These are phyloP conservation scores for Apiospora pterosperma DNA, from an alignment of 2,329 filamentous ascomycete species.

Conservation along the genomic window DNA sequence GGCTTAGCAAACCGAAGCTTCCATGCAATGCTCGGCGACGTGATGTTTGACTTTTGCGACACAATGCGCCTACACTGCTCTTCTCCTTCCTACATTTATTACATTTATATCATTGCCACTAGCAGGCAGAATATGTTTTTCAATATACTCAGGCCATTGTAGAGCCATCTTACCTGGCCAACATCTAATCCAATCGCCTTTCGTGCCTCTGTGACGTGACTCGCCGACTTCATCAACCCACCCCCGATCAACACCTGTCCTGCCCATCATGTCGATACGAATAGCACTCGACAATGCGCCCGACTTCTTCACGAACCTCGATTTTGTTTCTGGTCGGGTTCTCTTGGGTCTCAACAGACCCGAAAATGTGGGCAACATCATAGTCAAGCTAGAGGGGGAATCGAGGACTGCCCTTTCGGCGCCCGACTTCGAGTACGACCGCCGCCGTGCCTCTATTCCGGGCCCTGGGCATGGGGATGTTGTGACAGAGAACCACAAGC, in stretches of 20 bases:
- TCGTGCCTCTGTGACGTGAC: background rate
- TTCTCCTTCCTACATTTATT: background rate
- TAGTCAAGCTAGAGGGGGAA: constrained; percentile 83
- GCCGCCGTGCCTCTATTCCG: constrained; percentile 28
- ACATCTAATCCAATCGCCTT: background rate
- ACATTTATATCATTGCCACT: background rate
- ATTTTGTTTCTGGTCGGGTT: constrained; percentile 63
- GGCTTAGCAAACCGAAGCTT: background rate
- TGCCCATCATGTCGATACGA: constrained; percentile 58
- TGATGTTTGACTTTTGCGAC: background rate
- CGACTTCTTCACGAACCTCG: constrained; percentile 77
- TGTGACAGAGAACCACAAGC: constrained; percentile 62
- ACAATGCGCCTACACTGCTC: background rate
- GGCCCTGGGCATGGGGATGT: constrained; percentile 30
- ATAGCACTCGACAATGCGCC: constrained; percentile 64
- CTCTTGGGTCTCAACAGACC: constrained; percentile 57
- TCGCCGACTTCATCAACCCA: background rate
- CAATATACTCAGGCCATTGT: background rate
- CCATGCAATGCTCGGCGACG: background rate
- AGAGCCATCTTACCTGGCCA: background rate
- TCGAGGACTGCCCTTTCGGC: constrained; percentile 62
- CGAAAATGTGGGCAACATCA: constrained; percentile 68
- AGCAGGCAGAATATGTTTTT: background rate
- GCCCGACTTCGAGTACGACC: constrained; percentile 41
- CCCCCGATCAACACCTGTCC: background rate